Evolutionary conservation across 495 filamentous ascomycete genomes (phyloP).

Genomic region (Sordaria brevicollis): DNA sequence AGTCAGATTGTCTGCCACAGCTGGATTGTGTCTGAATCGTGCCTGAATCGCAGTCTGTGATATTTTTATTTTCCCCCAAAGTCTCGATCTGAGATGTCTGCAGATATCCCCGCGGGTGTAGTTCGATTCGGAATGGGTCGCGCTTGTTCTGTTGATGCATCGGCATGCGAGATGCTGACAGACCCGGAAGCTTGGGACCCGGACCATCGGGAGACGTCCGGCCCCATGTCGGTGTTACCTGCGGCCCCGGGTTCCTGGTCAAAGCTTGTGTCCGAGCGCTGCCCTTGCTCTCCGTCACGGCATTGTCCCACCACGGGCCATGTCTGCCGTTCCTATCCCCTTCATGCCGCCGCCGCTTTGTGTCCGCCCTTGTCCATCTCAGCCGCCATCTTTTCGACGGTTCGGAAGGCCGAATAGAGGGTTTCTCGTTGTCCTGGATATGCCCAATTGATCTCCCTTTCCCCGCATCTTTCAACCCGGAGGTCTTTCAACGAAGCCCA

Average conservation of each 20-base stretch:
- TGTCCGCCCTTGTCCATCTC: not conserved
- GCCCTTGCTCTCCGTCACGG: not conserved
- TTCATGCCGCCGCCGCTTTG: not conserved
- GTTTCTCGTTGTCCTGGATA: conserved; percentile 14
- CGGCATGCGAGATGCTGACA: not conserved
- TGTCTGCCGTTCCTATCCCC: not conserved
- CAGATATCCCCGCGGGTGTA: not conserved
- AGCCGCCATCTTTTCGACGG: not conserved
- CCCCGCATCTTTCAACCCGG: conserved; percentile 12
- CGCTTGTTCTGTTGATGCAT: not conserved
- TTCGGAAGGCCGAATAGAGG: conserved; percentile 15
- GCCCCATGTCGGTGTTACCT: not conserved
- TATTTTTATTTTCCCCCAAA: not conserved
- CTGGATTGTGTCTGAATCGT: not conserved
- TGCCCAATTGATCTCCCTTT: conserved; percentile 21
- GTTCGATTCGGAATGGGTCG: not conserved
- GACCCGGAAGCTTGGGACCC: not conserved
- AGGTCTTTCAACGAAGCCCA: conserved; percentile 30
- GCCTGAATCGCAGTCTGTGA: not conserved
- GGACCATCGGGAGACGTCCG: not conserved
- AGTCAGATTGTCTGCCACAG: not conserved
- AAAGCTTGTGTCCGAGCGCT: not conserved
- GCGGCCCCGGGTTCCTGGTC: not conserved
- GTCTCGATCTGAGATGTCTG: not conserved
- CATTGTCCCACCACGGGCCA: too few species aligned